phyloP scores from a whole-genome alignment of 305 asterid species.

The Stenogyne calaminthoides region DNA sequence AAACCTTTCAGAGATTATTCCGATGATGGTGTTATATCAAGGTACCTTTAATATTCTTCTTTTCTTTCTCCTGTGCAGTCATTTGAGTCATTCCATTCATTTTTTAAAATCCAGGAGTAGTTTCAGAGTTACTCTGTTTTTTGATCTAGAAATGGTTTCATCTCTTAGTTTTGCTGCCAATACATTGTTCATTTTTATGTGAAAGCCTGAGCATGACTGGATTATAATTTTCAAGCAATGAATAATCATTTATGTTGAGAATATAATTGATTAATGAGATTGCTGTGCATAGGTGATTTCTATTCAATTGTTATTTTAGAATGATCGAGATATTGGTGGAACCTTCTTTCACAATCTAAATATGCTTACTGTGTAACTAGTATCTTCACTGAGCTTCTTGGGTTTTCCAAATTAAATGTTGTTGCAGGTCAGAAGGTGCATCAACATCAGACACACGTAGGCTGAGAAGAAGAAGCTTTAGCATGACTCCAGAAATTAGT shows the following conservation, averaged over 20 bases:
- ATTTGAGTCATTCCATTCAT: neutral
- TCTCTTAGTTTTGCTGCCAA: constrained; percentile 15
- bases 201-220: constrained; percentile 9
- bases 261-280: constrained; percentile 12
- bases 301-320: constrained; percentile 23
- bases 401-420: constrained; percentile 23
- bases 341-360: neutral
- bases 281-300: neutral
- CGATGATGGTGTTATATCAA: constrained; percentile 57
- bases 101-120: neutral
- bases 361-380: constrained; percentile 10
- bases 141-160: constrained; percentile 26
- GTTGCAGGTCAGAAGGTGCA: constrained; percentile 91
- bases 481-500: constrained; percentile 97
- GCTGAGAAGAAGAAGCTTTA: constrained; percentile 89
- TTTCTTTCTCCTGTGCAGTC: constrained; percentile 18
- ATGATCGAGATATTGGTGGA: constrained; percentile 11
- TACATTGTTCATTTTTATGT: constrained; percentile 4
- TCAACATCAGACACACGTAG: constrained; percentile 72
- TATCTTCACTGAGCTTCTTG: constrained; percentile 21
- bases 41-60: constrained; percentile 46
- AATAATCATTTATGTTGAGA: neutral
- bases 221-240: neutral
- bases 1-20: constrained; percentile 65
- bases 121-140: constrained; percentile 6